Base-by-base conservation (phyloP, 371 early-diverging fungal genomes). In the Ordospora colligata region DNA sequence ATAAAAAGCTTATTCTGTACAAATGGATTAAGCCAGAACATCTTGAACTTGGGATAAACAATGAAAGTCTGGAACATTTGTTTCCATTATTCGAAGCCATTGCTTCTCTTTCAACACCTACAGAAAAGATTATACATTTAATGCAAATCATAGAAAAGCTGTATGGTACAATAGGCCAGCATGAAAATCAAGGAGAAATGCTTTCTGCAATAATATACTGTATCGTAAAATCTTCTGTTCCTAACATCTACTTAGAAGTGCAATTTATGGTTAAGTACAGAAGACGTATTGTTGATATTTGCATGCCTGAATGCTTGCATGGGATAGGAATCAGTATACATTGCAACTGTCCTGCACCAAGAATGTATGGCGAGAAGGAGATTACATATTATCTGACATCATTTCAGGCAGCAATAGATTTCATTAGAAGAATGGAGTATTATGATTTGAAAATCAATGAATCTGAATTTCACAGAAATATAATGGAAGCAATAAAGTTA, bases 391-490 rank as follows among this genome's bases (percentile, higher is more conserved):
- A 80, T 70, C 42, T 80, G 17, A 69, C 27, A 45, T 58, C 73
- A 69, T 19, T 47, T 3, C 27, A 62, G 19, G 69, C 69, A 37
- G 76, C 76, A 25, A 11, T 75, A 19, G 67, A 72, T 10, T 80
- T 72, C 66, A 80, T 80, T 8, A 68, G 62, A 46, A 75, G 32
- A 65, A 71, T 80, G 67, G 80, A 80, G 45, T 80, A 62, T 69
- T 70, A 71, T 53, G 69, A 70, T 44, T 32, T 80, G 11, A 80
- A 80, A 25, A 73, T 80, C 37, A 67, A 43, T 14, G 49, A 66
- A 53, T 46, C 67, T 1, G 80, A 80, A 45, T 80, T 70, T 53
- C 46, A 75, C n/a, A 17, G 37, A 22, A 32, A 76, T 21, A 72
- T 75, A 10, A 67, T 47, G 40, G 25, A 58, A 14, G 32, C 51